Conservation (phyloP, 352 stramenopile genomes). For the Pythium brachiatum region DNA sequence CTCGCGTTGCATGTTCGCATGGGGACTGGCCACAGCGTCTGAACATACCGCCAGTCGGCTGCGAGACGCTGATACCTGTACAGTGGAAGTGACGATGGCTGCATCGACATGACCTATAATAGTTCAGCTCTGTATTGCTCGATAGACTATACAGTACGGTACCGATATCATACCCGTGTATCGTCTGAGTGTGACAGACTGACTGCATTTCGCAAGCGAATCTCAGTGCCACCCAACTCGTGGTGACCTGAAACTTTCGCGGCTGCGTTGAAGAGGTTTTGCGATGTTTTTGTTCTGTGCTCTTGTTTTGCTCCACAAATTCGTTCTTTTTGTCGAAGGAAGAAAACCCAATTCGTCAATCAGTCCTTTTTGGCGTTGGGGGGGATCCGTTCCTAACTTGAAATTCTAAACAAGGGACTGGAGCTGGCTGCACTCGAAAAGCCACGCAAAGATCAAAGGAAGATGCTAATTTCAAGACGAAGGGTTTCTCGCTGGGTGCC, state of each 20-base stretch:
- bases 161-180: no score
- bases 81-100: background rate
- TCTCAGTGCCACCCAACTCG: background rate
- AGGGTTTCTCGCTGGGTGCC: background rate
- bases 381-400: background rate
- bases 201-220: background rate
- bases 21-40: background rate
- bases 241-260: slow-evolving; percentile 6
- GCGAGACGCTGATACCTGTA: background rate
- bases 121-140: no score
- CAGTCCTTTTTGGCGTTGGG: background rate
- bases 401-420: background rate
- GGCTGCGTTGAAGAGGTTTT: background rate
- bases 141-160: no score
- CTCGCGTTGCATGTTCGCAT: background rate
- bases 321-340: slow-evolving; percentile 1
- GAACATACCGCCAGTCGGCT: background rate
- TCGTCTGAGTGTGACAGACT: no score
- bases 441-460: background rate
- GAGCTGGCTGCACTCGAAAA: background rate
- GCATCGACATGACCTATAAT: background rate
- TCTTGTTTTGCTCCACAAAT: background rate
- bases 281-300: background rate
- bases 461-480: background rate
- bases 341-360: slow-evolving; percentile 1